Evolutionary conservation across 352 stramenopile species (phyloP), one percentile per base, ranked within the genome.

Genomic region (Phytophthora pinifolia): DNA sequence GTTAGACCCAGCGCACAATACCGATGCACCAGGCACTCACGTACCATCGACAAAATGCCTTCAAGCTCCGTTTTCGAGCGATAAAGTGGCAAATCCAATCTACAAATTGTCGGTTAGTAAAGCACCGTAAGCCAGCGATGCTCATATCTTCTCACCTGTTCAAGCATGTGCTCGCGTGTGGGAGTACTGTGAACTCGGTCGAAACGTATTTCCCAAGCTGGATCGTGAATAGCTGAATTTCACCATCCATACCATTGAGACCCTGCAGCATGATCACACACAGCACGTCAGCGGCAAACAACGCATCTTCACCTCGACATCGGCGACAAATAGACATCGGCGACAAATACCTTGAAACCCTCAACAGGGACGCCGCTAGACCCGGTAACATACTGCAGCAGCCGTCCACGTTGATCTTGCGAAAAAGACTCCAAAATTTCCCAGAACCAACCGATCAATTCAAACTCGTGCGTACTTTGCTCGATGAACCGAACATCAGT

Each of bases 31-130:
- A 46, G 43, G 15, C 15, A 54, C 12, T 13, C 15, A 57, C 58
- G 77, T 49, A 97, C 94, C 71, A 98, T 86, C 31, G 77, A 83
- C 41, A 99, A 74, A 53, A 96, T 97, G 42, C 97, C 78, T 58
- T 98, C 71, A 10, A 99, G 65, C 34, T 99, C 90, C 37, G 83
- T 77, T 65, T 96, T 97, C 0, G 72, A 81, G 27, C 71, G 44
- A 62, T 92, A 94, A 17, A 93, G 61, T 0, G 83, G 83, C 13
- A 94, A 57, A 56, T 92, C 84, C 27, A 94, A 46, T 69, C 84
- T 88, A 36, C 35, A 61, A 46, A 17, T 32, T 31, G 37, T 37
- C n/a, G 54, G 20, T 47, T 31, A 55, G 38, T 33, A 63, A 43
- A 31, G 7, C 13, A 13, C 4, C 6, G 6, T 37, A 18, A n/a